A percentile compares a stretch with the other conserved stretches of the same genome.
Conservation (phyloP, 331 rosid species). For the Rhamnella rubrinervis region DNA sequence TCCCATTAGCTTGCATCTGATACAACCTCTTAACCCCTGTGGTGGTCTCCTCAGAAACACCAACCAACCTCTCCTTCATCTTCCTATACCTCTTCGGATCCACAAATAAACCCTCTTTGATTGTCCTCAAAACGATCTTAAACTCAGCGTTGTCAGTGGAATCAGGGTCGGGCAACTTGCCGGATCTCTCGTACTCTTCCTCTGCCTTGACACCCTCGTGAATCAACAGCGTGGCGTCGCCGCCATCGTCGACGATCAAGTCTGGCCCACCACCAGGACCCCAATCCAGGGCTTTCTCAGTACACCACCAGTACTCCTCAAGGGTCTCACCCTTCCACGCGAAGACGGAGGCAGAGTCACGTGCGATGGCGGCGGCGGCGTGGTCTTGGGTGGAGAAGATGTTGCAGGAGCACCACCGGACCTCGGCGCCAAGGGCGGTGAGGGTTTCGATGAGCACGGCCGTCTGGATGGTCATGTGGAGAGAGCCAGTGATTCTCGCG, state of each 20-base stretch:
- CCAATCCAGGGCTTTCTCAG: background rate
- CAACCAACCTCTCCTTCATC: slow-evolving; percentile 72
- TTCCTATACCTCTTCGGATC: slow-evolving; percentile 78
- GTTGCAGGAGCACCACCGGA: slow-evolving; percentile 85
- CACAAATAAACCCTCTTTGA: slow-evolving; percentile 62
- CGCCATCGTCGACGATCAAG: slow-evolving; percentile 4
- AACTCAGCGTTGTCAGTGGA: slow-evolving; percentile 74
- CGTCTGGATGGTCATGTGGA: slow-evolving; percentile 20
- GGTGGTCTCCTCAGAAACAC: slow-evolving; percentile 1
- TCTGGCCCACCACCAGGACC: background rate
- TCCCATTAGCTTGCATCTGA: background rate
- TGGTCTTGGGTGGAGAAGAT: slow-evolving; percentile 96
- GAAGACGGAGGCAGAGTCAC: slow-evolving; percentile 35
- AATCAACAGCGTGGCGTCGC: background rate
- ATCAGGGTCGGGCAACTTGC: slow-evolving; percentile 51
- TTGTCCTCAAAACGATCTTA: slow-evolving; percentile 61
- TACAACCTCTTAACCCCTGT: slow-evolving; percentile 1
- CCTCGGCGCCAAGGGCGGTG: slow-evolving; percentile 10
- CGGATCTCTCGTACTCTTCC: slow-evolving; percentile 44
- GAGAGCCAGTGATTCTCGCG: background rate
- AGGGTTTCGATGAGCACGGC: slow-evolving; percentile 17
- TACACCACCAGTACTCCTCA: background rate
- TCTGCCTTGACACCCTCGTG: slow-evolving; percentile 51
- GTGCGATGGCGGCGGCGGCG: slow-evolving; percentile 92
- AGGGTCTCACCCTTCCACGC: slow-evolving; percentile 2